These are phyloP conservation scores for Amanita exitialis DNA, from an alignment of 768 basidiomycete species.

Conservation along the genomic window DNA sequence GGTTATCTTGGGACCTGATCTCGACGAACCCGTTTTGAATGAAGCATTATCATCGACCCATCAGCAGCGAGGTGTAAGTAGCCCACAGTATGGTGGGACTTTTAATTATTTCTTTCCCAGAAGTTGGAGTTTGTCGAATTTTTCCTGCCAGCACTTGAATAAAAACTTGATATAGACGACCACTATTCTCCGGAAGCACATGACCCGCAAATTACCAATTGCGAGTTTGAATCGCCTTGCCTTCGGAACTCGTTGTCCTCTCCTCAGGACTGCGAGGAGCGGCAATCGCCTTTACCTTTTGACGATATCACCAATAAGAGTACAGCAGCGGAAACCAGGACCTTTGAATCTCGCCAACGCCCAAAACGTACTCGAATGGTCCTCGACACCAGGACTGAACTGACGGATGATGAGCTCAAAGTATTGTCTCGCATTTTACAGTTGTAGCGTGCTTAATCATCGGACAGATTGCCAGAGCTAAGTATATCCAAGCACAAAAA, in stretches of 20 bases:
- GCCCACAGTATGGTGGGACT: not conserved
- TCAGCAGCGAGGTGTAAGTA: not conserved
- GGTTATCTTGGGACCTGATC: not conserved
- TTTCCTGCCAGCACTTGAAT: no score
- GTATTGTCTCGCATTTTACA: conserved; percentile 18
- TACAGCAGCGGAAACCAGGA: conserved; percentile 11
- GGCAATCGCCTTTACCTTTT: conserved; percentile 9
- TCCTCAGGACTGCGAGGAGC: not conserved
- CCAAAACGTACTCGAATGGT: conserved; percentile 46
- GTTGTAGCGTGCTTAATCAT: not conserved
- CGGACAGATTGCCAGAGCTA: conserved; percentile 27
- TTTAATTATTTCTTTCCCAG: not conserved
- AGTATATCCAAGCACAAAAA: conserved; percentile 59
- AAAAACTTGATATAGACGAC: not conserved
- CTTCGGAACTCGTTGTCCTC: not conserved
- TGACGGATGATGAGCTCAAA: conserved; percentile 77
- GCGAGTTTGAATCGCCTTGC: not conserved
- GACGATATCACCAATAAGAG: conserved; percentile 8
- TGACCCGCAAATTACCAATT: not conserved
- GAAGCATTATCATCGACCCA: not conserved
- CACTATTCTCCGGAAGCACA: not conserved
- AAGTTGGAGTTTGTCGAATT: no score
- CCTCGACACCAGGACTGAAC: conserved; percentile 65
- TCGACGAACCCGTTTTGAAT: not conserved
- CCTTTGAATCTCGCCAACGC: not conserved